Conservation (phyloP, 1,284 basidiomycete species). For the Sparassis latifolia region DNA sequence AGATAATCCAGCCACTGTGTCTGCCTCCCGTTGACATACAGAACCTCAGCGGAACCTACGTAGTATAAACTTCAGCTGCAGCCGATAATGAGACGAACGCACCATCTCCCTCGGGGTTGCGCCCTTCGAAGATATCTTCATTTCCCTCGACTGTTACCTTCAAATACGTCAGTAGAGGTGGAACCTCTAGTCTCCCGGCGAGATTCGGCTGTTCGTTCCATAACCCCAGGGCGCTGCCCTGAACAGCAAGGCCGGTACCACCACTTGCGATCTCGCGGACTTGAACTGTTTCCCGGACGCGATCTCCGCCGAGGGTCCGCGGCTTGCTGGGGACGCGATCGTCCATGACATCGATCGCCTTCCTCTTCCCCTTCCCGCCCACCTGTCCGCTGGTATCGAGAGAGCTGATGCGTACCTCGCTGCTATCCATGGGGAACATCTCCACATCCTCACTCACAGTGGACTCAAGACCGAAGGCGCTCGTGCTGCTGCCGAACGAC, state of each 20-base stretch:
- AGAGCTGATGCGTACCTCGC: constrained; percentile 48
- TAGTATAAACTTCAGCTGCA: background rate
- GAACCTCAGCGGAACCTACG: constrained; percentile 62
- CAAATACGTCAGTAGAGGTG: constrained; percentile 54
- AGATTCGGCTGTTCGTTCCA: constrained; percentile 18
- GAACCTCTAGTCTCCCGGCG: constrained; percentile 35
- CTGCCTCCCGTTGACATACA: constrained; percentile 56
- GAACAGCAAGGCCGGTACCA: constrained; percentile 4
- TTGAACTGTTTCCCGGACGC: constrained; percentile 41
- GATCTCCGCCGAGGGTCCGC: constrained; percentile 69
- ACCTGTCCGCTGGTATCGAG: constrained; percentile 28
- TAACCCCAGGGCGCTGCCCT: constrained; percentile 7
- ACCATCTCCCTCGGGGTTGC: constrained; percentile 71
- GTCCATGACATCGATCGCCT: constrained; percentile 41
- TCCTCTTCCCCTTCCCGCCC: constrained; percentile 40
- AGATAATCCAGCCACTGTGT: constrained; percentile 88
- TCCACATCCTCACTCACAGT: constrained; percentile 14
- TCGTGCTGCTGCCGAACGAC: constrained; percentile 12
- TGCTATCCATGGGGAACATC: constrained; percentile 28
- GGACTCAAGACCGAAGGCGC: background rate
- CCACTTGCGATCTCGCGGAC: constrained; percentile 44
- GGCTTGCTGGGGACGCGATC: constrained; percentile 38
- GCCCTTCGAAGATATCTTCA: constrained; percentile 69
- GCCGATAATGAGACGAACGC: constrained; percentile 13
- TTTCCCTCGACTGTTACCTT: constrained; percentile 53